phyloP scores from a whole-genome alignment of 441 rosid species.

The Syzygium malaccense region DNA sequence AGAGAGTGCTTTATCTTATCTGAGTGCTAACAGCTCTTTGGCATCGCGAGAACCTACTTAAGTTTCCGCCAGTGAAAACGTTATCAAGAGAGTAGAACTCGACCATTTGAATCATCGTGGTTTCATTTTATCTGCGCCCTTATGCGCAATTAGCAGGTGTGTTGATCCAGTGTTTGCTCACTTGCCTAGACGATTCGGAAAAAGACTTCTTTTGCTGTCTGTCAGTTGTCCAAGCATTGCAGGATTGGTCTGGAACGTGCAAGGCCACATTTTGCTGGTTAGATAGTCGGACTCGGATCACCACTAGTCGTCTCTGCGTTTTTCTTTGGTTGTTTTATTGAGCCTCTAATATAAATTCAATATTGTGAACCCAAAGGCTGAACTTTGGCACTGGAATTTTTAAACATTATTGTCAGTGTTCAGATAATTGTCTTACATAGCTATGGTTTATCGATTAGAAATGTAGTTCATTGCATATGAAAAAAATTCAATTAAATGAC shows the following conservation, averaged over 20 bases:
- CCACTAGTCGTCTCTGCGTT: not conserved
- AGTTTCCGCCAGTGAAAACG: not conserved
- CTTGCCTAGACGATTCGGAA: not conserved
- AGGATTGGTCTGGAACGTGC: not conserved
- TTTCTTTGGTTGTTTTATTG: not conserved
- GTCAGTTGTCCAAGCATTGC: not conserved
- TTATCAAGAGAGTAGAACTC: not conserved
- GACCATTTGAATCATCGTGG: not conserved
- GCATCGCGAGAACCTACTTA: not conserved
- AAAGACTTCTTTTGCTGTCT: not conserved
- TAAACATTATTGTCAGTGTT: not conserved
- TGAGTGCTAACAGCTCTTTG: not conserved
- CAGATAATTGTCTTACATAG: not conserved
- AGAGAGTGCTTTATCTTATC: not conserved
- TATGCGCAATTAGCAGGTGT: not conserved
- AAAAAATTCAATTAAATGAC: not conserved
- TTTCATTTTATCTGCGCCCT: not conserved
- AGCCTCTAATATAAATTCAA: not conserved
- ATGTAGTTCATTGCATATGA: not conserved
- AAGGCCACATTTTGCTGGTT: not conserved
- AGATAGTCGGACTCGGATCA: not conserved
- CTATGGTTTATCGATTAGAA: not conserved
- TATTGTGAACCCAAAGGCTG: not conserved
- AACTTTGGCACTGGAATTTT: not conserved
- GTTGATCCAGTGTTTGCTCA: not conserved